Evolutionary conservation across 768 basidiomycete species (phyloP).

Genomic region (Boletus fagicola): DNA sequence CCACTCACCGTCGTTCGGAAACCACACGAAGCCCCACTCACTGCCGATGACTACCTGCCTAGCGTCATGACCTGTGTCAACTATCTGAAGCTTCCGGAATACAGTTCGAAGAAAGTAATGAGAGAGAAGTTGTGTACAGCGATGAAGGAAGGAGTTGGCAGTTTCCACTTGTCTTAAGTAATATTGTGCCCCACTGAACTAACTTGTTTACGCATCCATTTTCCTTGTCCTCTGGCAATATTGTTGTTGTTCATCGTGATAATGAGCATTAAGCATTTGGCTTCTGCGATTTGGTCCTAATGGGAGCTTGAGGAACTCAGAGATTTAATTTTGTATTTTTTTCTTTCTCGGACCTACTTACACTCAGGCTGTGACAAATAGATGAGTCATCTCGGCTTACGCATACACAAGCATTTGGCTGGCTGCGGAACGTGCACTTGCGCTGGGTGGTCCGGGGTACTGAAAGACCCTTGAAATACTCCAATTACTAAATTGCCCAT

Average conservation of each 20-base stretch:
- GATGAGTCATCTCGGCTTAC: conserved; percentile 10
- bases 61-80: conserved; percentile 99
- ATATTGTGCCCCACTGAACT: conserved; percentile 20
- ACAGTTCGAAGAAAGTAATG: conserved; percentile 84
- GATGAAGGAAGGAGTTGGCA: conserved; percentile 91
- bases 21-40: conserved; percentile 87
- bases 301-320: too few relatives aligned
- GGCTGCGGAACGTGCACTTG: conserved; percentile 30
- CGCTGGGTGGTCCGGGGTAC: background rate
- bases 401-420: background rate
- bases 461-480: conserved; percentile 2
- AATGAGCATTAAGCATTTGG: conserved; percentile 5
- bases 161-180: conserved; percentile 90
- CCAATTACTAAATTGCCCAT: background rate
- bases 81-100: conserved; percentile 94
- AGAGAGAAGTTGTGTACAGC: conserved; percentile 78
- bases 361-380: background rate
- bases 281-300: background rate
- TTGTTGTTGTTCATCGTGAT: conserved; percentile 10
- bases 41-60: conserved; percentile 91
- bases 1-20: conserved; percentile 95
- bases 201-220: conserved; percentile 24
- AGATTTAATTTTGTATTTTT: too few relatives aligned
- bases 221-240: conserved; percentile 10
- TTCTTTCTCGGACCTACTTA: too few relatives aligned